Conservation (phyloP, 2,329 filamentous ascomycete species). For the Penicillium paneum region DNA sequence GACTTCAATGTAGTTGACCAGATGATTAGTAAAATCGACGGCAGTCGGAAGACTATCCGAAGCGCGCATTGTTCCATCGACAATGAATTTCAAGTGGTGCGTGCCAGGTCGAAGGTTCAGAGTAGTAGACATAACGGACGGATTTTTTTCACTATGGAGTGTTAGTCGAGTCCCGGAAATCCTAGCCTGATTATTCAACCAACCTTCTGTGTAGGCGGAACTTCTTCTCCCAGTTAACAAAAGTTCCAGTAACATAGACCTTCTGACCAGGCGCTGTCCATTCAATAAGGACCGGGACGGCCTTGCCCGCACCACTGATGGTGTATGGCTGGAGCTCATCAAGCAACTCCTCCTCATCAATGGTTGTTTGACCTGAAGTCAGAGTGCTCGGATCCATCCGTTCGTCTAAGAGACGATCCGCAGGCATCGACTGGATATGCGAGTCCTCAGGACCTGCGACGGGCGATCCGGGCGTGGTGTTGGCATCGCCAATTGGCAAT, state of each 20-base stretch:
- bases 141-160: constrained; percentile 40
- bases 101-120: constrained; percentile 88
- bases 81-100: constrained; percentile 93
- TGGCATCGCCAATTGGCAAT: constrained; percentile 88
- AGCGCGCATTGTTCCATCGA: constrained; percentile 89
- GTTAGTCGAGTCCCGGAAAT: constrained; percentile 10
- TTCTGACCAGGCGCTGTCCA: constrained; percentile 83
- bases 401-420: constrained; percentile 47
- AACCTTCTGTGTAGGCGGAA: constrained; percentile 80
- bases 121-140: constrained; percentile 67
- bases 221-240: constrained; percentile 96
- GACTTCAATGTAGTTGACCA: constrained; percentile 98
- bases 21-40: constrained; percentile 94
- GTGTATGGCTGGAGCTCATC: constrained; percentile 66
- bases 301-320: constrained; percentile 70
- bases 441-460: constrained; percentile 70
- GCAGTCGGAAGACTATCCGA: constrained; percentile 85
- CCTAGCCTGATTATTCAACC: constrained; percentile 5
- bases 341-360: constrained; percentile 70
- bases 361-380: constrained; percentile 53
- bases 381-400: constrained; percentile 55
- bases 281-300: constrained; percentile 79
- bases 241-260: constrained; percentile 94
- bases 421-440: constrained; percentile 46
- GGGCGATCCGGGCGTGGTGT: constrained; percentile 83